Percentiles rank a stretch among this genome's conserved stretches.
Conservation (phyloP, 108 stramenopile species). For the Conticribra weissflogii region DNA sequence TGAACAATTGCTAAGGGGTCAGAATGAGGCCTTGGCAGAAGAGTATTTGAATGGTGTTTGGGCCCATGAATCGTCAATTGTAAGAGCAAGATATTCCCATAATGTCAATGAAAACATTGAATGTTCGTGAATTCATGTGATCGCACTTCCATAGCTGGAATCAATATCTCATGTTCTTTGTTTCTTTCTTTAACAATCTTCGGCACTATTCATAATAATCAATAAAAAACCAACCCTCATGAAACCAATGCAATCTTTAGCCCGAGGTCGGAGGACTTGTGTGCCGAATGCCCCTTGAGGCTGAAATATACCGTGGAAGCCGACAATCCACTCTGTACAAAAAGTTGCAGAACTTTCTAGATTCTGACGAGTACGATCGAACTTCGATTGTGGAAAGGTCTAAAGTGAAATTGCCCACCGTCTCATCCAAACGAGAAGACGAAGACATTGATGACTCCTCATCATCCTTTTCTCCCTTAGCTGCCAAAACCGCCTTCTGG, state of each 20-base stretch:
- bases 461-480: slow-evolving; percentile 39
- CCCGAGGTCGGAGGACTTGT: slow-evolving; percentile 86
- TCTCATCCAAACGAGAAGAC: background rate
- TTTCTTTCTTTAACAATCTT: no score
- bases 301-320: slow-evolving; percentile 68
- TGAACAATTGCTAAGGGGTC: slow-evolving; percentile 60
- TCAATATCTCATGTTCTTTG: background rate
- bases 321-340: slow-evolving; percentile 55
- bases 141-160: no score
- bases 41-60: slow-evolving; percentile 72
- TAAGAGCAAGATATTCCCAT: no score
- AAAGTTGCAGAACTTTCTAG: slow-evolving; percentile 46
- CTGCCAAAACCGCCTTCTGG: slow-evolving; percentile 52
- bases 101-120: no score
- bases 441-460: slow-evolving; percentile 10
- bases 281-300: slow-evolving; percentile 80
- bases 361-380: slow-evolving; percentile 25
- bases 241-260: no score
- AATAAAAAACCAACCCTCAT: background rate
- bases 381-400: background rate
- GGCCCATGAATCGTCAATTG: slow-evolving; percentile 73
- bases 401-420: background rate
- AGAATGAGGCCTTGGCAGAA: slow-evolving; percentile 57
- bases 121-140: no score
- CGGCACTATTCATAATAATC: background rate